Evolutionary conservation across 805 yeast genomes (phyloP), one percentile per base, ranked within the genome.

Genomic region (Candida endomychidarum): DNA sequence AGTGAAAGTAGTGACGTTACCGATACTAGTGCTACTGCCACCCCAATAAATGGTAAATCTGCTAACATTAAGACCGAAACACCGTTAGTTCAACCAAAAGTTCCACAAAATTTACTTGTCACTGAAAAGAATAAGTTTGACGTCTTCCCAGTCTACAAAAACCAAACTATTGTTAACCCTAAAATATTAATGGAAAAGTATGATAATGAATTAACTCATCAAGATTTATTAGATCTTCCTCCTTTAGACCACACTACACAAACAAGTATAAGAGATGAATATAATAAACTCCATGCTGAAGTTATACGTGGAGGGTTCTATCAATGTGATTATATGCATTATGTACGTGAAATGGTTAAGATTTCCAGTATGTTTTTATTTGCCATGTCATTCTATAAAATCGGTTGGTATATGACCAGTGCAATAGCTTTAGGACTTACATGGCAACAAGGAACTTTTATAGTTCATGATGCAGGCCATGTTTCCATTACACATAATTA

Each of bases 381-480:
- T 37, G 65, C 83, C 3, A 67, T 73, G 32, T 60, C 71, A 6
- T 74, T 80, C 39, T 72, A 80, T 46, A 71, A 72, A 44, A 42
- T 60, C 9, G 58, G 63, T 12, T 69, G 74, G 54, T 71, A 77
- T 42, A 59, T 67, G 23, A 29, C 72, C 18, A 80, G 89, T 50
- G 96, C 93, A 0, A 42, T 81, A 5, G 63, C 63, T 39, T 65
- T 89, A 43, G 96, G 93, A 0, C 53, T 79, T 32, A 86, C 83
- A 7, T 88, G 96, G 96, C 96, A 88, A 50, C 96, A 88, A 59
- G 70, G 86, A 57, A 84, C 87, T 2, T 88, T 88, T 57, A 81
- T 86, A 38, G 96, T 83, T 1, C 96, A 88, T 54, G 96, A 88
- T 60, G 88, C 96, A 0, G 96, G 95, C 5, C 96, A 88, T 57